A percentile compares a stretch with the other conserved stretches of the same genome.
These are phyloP conservation scores for Leishmania martiniquensis DNA, from an alignment of 208 protist species.

Conservation along the genomic window DNA sequence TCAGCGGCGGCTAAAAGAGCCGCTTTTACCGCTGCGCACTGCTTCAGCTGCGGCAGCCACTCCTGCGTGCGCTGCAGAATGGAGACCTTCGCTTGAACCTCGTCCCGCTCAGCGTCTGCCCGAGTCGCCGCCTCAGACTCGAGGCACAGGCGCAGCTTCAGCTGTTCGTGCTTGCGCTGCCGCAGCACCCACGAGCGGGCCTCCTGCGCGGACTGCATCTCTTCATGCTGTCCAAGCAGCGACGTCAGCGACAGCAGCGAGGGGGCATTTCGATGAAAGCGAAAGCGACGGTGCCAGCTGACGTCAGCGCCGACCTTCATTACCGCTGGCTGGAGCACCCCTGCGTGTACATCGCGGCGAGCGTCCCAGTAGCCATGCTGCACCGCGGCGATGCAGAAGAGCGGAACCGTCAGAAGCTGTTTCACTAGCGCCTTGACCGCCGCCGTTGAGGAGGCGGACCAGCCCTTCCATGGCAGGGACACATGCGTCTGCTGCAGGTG, in stretches of 20 bases:
- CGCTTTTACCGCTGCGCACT: conserved; percentile 12
- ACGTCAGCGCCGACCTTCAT: conserved; percentile 66
- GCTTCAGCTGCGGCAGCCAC: neutral
- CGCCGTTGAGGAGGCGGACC: neutral
- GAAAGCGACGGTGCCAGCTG: conserved; percentile 34
- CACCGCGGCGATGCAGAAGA: conserved; percentile 47
- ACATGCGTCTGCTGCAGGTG: conserved; percentile 17
- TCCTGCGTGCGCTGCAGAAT: conserved; percentile 22
- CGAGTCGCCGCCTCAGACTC: conserved; percentile 47
- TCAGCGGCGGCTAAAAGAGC: conserved; percentile 16
- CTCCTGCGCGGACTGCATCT: conserved; percentile 36
- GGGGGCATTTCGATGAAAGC: conserved; percentile 53
- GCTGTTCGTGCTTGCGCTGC: conserved; percentile 31
- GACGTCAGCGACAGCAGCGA: conserved; percentile 55
- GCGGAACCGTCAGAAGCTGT: conserved; percentile 54
- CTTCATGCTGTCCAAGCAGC: conserved; percentile 61
- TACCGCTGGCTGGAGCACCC: conserved; percentile 58
- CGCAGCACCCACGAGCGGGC: conserved; percentile 20
- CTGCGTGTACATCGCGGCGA: conserved; percentile 60
- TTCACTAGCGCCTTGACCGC: neutral
- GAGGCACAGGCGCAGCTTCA: conserved; percentile 38
- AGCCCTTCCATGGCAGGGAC: neutral
- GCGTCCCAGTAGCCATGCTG: conserved; percentile 70
- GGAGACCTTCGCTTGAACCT: conserved; percentile 19
- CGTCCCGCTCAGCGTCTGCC: conserved; percentile 25